Evolutionary conservation across 2,329 filamentous ascomycete genomes (phyloP).

Genomic region (Pseudonectria foliicola): DNA sequence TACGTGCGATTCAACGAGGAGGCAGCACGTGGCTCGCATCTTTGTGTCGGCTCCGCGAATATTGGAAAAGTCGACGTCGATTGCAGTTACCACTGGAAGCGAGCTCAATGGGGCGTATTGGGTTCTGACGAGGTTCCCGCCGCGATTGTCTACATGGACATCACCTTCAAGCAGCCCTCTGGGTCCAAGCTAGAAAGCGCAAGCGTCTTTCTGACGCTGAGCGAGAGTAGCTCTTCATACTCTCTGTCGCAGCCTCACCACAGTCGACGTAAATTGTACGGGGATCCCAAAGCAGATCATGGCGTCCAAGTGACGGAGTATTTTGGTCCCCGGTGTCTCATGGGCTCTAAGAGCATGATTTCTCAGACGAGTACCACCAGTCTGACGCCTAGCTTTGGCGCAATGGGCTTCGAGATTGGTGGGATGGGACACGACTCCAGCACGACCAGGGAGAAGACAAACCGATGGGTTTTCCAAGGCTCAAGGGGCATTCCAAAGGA

Average conservation of each 20-base stretch:
- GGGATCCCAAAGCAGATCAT: too few species aligned
- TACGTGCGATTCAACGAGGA: conserved; percentile 14
- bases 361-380: neutral
- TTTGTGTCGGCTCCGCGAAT: conserved; percentile 8
- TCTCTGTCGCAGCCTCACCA: conserved; percentile 1
- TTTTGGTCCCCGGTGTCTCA: conserved; percentile 3
- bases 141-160: conserved; percentile 15
- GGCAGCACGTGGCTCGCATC: conserved; percentile 7
- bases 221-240: conserved; percentile 4
- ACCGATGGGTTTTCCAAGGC: conserved; percentile 4
- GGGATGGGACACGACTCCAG: conserved; percentile 4
- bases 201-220: conserved; percentile 11
- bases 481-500: conserved; percentile 2
- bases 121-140: conserved; percentile 5
- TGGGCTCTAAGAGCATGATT: neutral
- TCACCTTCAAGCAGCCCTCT: conserved; percentile 11
- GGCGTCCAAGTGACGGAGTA: conserved; percentile 3
- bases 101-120: conserved; percentile 13
- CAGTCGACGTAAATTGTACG: neutral
- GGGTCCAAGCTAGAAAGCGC: conserved; percentile 9
- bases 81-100: conserved; percentile 12
- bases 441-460: conserved; percentile 1
- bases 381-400: neutral
- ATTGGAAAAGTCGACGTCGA: conserved; percentile 14
- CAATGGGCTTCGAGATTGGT: conserved; percentile 2